Evolutionary conservation across 768 basidiomycete genomes (phyloP).

Genomic region (Mycena chlorophos): DNA sequence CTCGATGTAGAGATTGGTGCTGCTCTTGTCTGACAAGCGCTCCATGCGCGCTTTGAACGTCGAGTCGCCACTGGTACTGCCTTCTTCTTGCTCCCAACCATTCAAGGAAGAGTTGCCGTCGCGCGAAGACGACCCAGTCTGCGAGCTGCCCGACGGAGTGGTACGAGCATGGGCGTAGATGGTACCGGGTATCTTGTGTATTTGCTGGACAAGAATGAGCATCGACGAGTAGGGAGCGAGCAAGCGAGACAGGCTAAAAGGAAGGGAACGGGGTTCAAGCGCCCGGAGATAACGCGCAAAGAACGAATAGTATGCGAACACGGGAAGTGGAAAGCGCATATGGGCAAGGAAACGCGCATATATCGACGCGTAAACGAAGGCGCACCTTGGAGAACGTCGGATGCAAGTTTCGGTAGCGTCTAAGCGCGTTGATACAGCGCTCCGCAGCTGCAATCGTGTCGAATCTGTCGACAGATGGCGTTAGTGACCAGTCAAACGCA

Average conservation of each 20-base stretch:
- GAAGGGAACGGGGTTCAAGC: background rate
- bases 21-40: slow-evolving; percentile 59
- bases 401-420: slow-evolving; percentile 75
- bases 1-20: slow-evolving; percentile 83
- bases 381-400: slow-evolving; percentile 84
- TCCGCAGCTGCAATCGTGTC: slow-evolving; percentile 66
- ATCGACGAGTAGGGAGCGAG: background rate
- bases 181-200: slow-evolving; percentile 85
- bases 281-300: background rate
- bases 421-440: slow-evolving; percentile 68
- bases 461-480: slow-evolving; percentile 48
- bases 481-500: slow-evolving; percentile 12
- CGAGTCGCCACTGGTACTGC: slow-evolving; percentile 28
- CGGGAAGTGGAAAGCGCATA: background rate
- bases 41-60: slow-evolving; percentile 83
- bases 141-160: slow-evolving; percentile 25
- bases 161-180: slow-evolving; percentile 47
- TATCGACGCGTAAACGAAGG: slow-evolving; percentile 3
- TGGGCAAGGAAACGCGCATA: slow-evolving; percentile 2
- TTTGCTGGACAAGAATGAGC: slow-evolving; percentile 36
- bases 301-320: background rate
- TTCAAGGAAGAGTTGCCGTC: slow-evolving; percentile 10
- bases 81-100: slow-evolving; percentile 27
- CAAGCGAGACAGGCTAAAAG: background rate
- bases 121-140: slow-evolving; percentile 4